These are phyloP conservation scores for Trichoderma oligosporum DNA, from an alignment of 2,329 filamentous ascomycete species.

Conservation along the genomic window DNA sequence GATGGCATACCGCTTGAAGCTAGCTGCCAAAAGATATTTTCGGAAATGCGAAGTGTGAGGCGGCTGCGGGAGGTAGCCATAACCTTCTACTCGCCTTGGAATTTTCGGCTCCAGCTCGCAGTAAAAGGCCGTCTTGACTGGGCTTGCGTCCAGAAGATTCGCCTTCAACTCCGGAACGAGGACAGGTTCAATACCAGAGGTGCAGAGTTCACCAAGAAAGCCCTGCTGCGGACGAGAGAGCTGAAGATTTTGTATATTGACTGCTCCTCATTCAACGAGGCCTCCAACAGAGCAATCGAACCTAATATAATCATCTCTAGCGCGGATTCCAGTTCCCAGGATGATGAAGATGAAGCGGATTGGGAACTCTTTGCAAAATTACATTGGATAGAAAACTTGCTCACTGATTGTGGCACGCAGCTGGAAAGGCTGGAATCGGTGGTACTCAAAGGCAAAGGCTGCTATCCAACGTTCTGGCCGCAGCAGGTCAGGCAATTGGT, in stretches of 20 bases:
- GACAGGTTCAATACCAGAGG: neutral
- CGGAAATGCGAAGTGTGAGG: neutral
- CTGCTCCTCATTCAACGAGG: neutral
- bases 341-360: neutral
- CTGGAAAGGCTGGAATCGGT: neutral
- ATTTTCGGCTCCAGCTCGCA: neutral
- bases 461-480: slow-evolving; percentile 2
- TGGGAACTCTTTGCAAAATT: neutral
- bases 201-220: neutral
- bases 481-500: neutral
- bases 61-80: neutral
- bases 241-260: neutral
- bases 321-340: neutral
- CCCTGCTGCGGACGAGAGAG: neutral
- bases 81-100: neutral
- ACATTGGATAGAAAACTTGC: neutral
- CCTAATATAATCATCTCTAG: neutral
- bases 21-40: neutral
- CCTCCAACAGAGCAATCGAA: neutral
- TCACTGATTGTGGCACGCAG: neutral
- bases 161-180: neutral
- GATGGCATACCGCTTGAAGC: neutral
- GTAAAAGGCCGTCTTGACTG: slow-evolving; percentile 3
- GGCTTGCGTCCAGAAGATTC: neutral
- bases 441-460: neutral